Percentiles rank a stretch among this genome's conserved stretches.
phyloP scores from a whole-genome alignment of 2,329 filamentous ascomycete genomes.

The Rhinocladiella mackenziei region DNA sequence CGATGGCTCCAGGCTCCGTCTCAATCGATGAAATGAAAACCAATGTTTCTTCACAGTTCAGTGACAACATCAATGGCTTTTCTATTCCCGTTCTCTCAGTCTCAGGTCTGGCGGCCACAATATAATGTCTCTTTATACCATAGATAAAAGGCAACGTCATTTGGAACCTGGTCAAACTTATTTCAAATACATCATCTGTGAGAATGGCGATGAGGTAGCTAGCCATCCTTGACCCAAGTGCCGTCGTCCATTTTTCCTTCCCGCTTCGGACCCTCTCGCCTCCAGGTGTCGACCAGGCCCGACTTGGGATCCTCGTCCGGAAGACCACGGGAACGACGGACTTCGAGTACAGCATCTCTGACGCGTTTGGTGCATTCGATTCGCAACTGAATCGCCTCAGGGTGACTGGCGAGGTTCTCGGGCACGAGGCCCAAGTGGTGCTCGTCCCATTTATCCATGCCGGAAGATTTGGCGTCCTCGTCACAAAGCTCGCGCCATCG shows the following conservation, averaged over 20 bases:
- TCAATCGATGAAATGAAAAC: too few species aligned
- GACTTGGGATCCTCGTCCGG: conserved; percentile 76
- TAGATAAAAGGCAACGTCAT: too few species aligned
- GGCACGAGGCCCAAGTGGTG: conserved; percentile 54
- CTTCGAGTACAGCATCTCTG: conserved; percentile 72
- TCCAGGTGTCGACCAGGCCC: conserved; percentile 77
- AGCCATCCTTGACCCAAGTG: conserved; percentile 57
- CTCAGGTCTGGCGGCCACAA: too few species aligned
- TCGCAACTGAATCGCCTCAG: conserved; percentile 72
- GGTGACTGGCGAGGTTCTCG: conserved; percentile 62
- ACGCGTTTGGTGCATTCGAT: conserved; percentile 76
- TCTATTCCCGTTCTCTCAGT: too few species aligned
- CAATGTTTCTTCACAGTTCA: too few species aligned
- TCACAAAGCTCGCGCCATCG: conserved; percentile 65
- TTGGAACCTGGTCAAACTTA: too few species aligned
- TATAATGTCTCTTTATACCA: too few species aligned
- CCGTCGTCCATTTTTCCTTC: conserved; percentile 56
- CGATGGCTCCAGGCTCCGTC: too few species aligned
- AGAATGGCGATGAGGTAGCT: too few species aligned
- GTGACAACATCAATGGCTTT: too few species aligned
- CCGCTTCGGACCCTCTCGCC: conserved; percentile 50
- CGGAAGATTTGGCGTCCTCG: conserved; percentile 11
- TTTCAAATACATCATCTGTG: too few species aligned
- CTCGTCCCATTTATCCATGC: too few species aligned
- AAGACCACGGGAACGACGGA: conserved; percentile 67